phyloP scores from a whole-genome alignment of 768 basidiomycete genomes.

The Mycena rosella region DNA sequence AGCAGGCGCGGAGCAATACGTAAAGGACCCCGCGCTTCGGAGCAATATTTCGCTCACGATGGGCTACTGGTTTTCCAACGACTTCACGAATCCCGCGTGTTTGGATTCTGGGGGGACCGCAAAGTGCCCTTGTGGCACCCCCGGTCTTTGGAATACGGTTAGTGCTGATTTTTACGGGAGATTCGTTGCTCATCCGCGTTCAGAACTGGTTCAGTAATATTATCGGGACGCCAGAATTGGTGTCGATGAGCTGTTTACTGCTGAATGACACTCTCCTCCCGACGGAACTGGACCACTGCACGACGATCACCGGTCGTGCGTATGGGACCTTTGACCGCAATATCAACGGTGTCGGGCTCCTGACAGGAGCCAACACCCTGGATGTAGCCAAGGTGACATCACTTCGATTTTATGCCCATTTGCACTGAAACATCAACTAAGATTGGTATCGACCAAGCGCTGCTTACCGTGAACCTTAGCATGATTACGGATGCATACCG shows the following conservation, averaged over 20 bases:
- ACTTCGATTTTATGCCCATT: no score
- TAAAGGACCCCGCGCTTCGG: slow-evolving; percentile 49
- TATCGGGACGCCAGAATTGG: neutral
- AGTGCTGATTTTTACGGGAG: neutral
- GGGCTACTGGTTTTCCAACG: slow-evolving; percentile 65
- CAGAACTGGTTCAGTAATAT: neutral
- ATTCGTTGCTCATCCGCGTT: neutral
- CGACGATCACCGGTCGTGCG: slow-evolving; percentile 56
- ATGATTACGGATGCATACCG: slow-evolving; percentile 50
- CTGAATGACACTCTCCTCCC: no score
- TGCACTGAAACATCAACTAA: slow-evolving; percentile 22
- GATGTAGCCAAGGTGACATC: slow-evolving; percentile 51
- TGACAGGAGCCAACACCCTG: slow-evolving; percentile 69
- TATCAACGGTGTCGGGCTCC: slow-evolving; percentile 53
- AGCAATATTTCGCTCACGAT: slow-evolving; percentile 55
- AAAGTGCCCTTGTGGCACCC: slow-evolving; percentile 63
- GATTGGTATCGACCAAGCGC: slow-evolving; percentile 57
- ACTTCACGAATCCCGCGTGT: slow-evolving; percentile 61
- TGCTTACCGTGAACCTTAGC: slow-evolving; percentile 43
- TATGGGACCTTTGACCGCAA: slow-evolving; percentile 52
- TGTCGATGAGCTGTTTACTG: no score
- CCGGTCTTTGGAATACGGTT: slow-evolving; percentile 47
- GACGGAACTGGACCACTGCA: slow-evolving; percentile 44
- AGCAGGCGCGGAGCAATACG: slow-evolving; percentile 51
- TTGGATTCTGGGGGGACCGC: slow-evolving; percentile 58